Evolutionary conservation across 1,284 basidiomycete species (phyloP).

Genomic region (Ustilago crameri): DNA sequence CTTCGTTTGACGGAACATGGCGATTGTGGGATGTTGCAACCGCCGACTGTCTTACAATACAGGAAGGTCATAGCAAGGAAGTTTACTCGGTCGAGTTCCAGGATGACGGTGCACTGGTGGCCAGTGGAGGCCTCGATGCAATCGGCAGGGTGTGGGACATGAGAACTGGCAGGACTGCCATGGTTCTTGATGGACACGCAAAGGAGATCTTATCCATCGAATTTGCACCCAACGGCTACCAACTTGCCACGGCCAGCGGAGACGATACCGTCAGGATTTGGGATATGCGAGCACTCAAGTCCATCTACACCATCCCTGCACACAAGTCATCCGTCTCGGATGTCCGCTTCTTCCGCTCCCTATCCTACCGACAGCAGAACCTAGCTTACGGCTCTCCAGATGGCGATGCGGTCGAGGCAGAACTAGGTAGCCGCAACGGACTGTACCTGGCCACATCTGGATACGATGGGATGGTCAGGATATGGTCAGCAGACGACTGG

Average conservation of each 20-base stretch:
- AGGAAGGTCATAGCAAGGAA: slow-evolving; percentile 97
- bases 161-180: slow-evolving; percentile 91
- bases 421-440: slow-evolving; percentile 70
- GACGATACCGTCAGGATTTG: slow-evolving; percentile 98
- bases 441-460: slow-evolving; percentile 92
- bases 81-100: slow-evolving; percentile 96
- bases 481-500: slow-evolving; percentile 99
- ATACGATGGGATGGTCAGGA: slow-evolving; percentile 92
- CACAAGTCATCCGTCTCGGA: slow-evolving; percentile 95
- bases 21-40: slow-evolving; percentile 91
- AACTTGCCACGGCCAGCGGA: slow-evolving; percentile 93
- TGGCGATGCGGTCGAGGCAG: slow-evolving; percentile 63
- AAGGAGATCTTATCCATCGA: slow-evolving; percentile 90
- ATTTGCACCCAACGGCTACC: slow-evolving; percentile 96
- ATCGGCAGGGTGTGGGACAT: slow-evolving; percentile 97
- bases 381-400: background rate
- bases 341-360: slow-evolving; percentile 84
- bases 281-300: slow-evolving; percentile 92
- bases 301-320: slow-evolving; percentile 95
- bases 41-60: slow-evolving; percentile 82
- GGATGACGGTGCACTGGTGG: slow-evolving; percentile 89
- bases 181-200: slow-evolving; percentile 97
- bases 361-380: slow-evolving; percentile 13
- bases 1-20: slow-evolving; percentile 99
- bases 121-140: slow-evolving; percentile 94